phyloP scores from a whole-genome alignment of 306 rosid genomes.

The Hippophae rhamnoides region DNA sequence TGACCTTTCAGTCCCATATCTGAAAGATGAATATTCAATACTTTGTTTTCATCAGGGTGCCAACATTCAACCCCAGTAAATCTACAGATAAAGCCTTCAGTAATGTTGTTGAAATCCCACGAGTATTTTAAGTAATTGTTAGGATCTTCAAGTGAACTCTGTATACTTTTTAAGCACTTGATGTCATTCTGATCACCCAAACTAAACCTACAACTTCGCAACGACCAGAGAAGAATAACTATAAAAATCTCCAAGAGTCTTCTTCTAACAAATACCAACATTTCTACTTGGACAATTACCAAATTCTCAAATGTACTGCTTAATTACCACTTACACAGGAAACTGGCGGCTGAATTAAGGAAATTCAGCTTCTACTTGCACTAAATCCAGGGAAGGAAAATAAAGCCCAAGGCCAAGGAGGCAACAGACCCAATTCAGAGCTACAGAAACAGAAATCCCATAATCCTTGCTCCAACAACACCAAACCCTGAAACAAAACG shows the following conservation, averaged over 20 bases:
- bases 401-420: not conserved
- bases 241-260: constrained; percentile 17
- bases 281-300: constrained; percentile 21
- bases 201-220: constrained; percentile 32
- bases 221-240: constrained; percentile 29
- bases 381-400: constrained; percentile 2
- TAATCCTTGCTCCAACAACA: constrained; percentile 2
- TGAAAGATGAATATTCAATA: constrained; percentile 47
- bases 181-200: constrained; percentile 48
- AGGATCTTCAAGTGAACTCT: constrained; percentile 41
- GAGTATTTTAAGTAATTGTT: constrained; percentile 32
- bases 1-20: constrained; percentile 70
- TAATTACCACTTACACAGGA: not conserved
- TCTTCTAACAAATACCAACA: constrained; percentile 26
- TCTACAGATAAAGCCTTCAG: constrained; percentile 64
- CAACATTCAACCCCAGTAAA: constrained; percentile 77
- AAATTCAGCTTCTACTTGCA: constrained; percentile 3
- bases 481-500: constrained; percentile 9
- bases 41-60: constrained; percentile 80
- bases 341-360: constrained; percentile 8
- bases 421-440: not conserved
- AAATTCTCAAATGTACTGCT: not conserved
- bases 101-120: constrained; percentile 50
- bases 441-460: constrained; percentile 1
- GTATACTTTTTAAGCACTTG: constrained; percentile 44